Evolutionary conservation across 192 early-diverging fungal species (phyloP).

Genomic region (Neocallimastix lanati): DNA sequence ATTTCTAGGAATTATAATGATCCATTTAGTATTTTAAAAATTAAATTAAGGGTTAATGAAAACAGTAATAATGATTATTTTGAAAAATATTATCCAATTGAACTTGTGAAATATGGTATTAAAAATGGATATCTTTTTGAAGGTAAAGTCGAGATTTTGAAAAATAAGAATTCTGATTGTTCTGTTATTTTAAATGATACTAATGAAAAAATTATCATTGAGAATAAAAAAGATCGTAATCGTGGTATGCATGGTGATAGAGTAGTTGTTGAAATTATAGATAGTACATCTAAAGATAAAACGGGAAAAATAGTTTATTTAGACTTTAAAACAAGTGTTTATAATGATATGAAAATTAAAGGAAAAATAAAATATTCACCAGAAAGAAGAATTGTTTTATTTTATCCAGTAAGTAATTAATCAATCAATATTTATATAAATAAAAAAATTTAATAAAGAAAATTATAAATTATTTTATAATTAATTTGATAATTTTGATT

Average conservation of each 20-base stretch:
- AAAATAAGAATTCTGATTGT: neutral
- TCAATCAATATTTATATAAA: neutral
- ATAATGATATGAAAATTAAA: neutral
- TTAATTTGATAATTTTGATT: too few relatives aligned
- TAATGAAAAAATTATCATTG: conserved; percentile 59
- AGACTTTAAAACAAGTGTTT: neutral
- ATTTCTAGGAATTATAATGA: neutral
- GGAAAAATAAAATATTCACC: neutral
- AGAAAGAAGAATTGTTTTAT: neutral
- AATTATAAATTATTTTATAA: neutral
- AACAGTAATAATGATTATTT: neutral
- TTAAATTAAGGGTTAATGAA: neutral
- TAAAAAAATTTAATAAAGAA: neutral
- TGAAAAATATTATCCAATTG: neutral
- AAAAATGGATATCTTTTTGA: neutral
- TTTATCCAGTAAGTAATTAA: neutral
- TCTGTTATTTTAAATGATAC: neutral
- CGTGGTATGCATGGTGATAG: conserved; percentile 67
- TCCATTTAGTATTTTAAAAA: neutral
- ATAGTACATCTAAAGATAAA: conserved; percentile 33
- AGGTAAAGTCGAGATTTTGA: neutral
- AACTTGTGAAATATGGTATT: neutral
- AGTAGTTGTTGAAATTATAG: conserved; percentile 51
- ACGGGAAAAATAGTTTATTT: conserved; percentile 18
- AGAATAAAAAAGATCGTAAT: conserved; percentile 55